These are phyloP conservation scores for Strobilomyces dryophilus DNA, from an alignment of 768 basidiomycete species.

Conservation along the genomic window DNA sequence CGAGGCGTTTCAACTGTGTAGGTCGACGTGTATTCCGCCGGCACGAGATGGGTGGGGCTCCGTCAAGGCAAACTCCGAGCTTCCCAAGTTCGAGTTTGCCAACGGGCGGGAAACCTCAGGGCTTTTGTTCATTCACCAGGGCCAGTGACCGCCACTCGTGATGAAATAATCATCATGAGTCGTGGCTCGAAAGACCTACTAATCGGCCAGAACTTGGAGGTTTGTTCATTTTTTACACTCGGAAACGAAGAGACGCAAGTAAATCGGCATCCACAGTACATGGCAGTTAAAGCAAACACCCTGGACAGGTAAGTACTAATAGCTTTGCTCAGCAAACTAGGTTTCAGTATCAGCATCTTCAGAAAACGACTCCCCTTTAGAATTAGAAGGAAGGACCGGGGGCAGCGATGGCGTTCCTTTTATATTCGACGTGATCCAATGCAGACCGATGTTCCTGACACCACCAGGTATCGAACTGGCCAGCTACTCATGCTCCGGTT, in stretches of 20 bases:
- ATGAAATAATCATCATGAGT: too few relatives aligned
- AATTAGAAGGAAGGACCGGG: neutral
- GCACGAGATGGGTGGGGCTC: too few relatives aligned
- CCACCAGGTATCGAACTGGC: neutral
- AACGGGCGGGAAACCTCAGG: too few relatives aligned
- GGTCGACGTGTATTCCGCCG: too few relatives aligned
- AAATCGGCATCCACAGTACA: neutral
- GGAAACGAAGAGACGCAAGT: neutral
- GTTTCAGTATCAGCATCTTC: neutral
- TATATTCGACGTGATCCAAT: conserved; percentile 1
- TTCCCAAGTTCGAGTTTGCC: too few relatives aligned
- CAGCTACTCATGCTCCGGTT: conserved; percentile 46
- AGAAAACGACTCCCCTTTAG: neutral
- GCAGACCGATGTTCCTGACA: neutral
- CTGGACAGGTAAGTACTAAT: neutral
- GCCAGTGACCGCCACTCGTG: too few relatives aligned
- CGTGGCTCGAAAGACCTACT: too few relatives aligned
- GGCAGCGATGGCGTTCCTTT: neutral
- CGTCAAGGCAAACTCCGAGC: too few relatives aligned
- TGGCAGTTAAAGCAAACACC: neutral
- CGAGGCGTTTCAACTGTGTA: too few relatives aligned
- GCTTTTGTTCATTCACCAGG: too few relatives aligned
- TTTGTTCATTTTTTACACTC: neutral
- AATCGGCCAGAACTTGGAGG: too few relatives aligned
- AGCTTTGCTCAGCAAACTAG: neutral